Evolutionary conservation across 148 eudicot genomes (phyloP).

Genomic region (Silene latifolia): DNA sequence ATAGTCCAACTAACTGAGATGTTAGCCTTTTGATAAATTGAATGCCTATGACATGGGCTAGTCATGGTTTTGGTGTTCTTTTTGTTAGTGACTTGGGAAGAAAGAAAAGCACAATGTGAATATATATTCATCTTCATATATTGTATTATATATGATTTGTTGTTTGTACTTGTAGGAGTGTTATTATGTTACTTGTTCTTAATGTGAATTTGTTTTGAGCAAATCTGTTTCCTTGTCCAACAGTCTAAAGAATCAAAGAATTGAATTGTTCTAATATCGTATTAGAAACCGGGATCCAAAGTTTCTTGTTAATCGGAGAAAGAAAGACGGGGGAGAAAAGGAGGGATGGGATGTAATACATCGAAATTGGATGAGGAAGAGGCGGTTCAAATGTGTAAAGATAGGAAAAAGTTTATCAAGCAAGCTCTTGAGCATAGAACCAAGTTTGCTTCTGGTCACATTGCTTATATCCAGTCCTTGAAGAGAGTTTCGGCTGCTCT

Average conservation of each 20-base stretch:
- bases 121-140: not conserved
- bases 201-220: slow-evolving; percentile 15
- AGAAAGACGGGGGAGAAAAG: slow-evolving; percentile 18
- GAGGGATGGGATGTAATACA: slow-evolving; percentile 88
- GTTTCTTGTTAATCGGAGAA: slow-evolving; percentile 20
- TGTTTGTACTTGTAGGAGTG: slow-evolving; percentile 3
- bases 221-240: slow-evolving; percentile 25
- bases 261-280: slow-evolving; percentile 21
- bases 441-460: slow-evolving; percentile 70
- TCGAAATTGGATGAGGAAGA: slow-evolving; percentile 95
- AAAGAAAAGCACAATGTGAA: slow-evolving; percentile 31
- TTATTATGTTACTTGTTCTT: slow-evolving; percentile 27
- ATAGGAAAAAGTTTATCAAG: slow-evolving; percentile 76
- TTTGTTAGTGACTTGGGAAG: slow-evolving; percentile 23
- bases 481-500: slow-evolving; percentile 80
- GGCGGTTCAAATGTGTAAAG: slow-evolving; percentile 87
- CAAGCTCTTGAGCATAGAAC: slow-evolving; percentile 87
- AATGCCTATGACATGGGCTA: slow-evolving; percentile 1
- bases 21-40: slow-evolving; percentile 7
- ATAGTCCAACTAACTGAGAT: not conserved
- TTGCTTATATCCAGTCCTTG: slow-evolving; percentile 76
- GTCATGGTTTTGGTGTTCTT: not conserved
- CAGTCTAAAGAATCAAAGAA: slow-evolving; percentile 36
- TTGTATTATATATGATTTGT: not conserved
- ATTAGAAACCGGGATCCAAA: slow-evolving; percentile 34